phyloP scores from a whole-genome alignment of 78 protist genomes.

The Protostelium mycophagum region DNA sequence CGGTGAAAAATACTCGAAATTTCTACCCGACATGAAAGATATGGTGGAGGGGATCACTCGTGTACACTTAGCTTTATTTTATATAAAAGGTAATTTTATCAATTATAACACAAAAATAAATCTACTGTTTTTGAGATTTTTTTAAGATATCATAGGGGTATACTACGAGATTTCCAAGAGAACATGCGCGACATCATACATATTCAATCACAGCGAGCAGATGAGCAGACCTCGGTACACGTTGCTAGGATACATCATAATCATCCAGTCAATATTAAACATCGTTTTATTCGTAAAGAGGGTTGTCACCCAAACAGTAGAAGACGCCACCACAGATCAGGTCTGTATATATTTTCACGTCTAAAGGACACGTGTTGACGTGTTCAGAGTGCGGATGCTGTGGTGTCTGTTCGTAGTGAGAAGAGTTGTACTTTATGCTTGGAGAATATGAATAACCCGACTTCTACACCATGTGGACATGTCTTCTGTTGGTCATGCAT shows the following conservation, averaged over 20 bases:
- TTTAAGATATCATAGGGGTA: neutral
- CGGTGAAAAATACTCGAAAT: neutral
- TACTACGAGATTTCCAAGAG: neutral
- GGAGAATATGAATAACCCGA: neutral
- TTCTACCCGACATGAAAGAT: neutral
- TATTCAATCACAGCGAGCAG: neutral
- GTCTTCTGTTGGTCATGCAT: conserved; percentile 14
- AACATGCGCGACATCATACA: neutral
- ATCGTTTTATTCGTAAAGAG: neutral
- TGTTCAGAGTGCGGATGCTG: neutral
- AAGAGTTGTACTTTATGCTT: neutral
- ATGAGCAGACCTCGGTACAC: neutral
- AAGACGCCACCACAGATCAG: neutral
- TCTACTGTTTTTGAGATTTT: neutral
- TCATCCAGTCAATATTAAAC: neutral
- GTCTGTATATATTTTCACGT: no score
- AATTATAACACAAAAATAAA: no score
- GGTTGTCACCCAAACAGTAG: neutral
- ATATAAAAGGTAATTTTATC: neutral
- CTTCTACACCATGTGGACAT: conserved; percentile 15
- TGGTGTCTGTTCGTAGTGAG: neutral
- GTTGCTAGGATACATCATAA: neutral
- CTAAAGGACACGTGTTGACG: no score
- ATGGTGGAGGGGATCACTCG: neutral
- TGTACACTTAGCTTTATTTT: neutral